These are phyloP conservation scores for Ciborinia camelliae DNA, from an alignment of 2,329 filamentous ascomycete species.

Conservation along the genomic window DNA sequence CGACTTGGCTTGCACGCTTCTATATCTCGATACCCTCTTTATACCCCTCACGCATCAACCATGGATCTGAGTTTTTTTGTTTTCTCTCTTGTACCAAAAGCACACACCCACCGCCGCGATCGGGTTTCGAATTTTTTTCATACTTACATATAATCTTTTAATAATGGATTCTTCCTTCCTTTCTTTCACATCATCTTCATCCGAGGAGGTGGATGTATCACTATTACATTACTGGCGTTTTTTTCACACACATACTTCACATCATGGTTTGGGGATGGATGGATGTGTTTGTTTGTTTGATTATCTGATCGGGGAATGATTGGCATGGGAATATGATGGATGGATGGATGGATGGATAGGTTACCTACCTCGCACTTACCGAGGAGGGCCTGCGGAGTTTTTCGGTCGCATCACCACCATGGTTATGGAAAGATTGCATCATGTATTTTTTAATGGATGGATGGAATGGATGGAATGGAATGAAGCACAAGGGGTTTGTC, in stretches of 20 bases:
- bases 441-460: background rate
- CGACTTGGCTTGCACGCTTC: slow-evolving; percentile 1
- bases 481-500: background rate
- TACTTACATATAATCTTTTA: background rate
- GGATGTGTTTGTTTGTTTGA: too few relatives aligned
- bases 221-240: slow-evolving; percentile 4
- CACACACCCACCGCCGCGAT: background rate
- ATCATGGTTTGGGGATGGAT: background rate
- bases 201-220: too few relatives aligned
- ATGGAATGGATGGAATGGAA: too few relatives aligned
- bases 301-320: background rate
- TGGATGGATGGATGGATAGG: too few relatives aligned
- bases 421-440: slow-evolving; percentile 10
- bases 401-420: slow-evolving; percentile 11
- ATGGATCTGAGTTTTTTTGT: background rate
- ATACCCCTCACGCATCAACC: background rate
- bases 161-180: background rate
- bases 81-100: background rate
- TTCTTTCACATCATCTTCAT: background rate
- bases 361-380: too few relatives aligned
- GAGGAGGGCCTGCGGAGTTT: slow-evolving; percentile 1
- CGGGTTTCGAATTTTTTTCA: background rate
- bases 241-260: too few relatives aligned
- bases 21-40: slow-evolving; percentile 15
- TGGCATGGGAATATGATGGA: slow-evolving; percentile 5